A percentile compares a stretch with the other conserved stretches of the same genome.
Conservation (phyloP, 306 rosid species). For the Trichosanthes cucumerina region DNA sequence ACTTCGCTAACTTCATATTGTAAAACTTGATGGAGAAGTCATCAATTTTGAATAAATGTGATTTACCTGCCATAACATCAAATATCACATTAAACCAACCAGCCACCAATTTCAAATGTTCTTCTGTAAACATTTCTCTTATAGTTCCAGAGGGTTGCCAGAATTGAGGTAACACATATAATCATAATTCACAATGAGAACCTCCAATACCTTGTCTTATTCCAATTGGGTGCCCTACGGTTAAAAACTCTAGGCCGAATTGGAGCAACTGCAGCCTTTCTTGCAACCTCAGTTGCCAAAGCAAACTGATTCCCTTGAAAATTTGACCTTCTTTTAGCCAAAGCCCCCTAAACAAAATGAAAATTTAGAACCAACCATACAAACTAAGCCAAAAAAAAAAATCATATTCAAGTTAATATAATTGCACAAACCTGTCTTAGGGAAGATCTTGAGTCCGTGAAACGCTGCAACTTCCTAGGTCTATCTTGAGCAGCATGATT, state of each 20-base stretch:
- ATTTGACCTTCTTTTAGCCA: slow-evolving; percentile 76
- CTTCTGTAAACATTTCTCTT: neutral
- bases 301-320: slow-evolving; percentile 76
- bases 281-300: slow-evolving; percentile 49
- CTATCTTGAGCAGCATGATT: slow-evolving; percentile 51
- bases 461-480: slow-evolving; percentile 35
- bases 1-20: slow-evolving; percentile 19
- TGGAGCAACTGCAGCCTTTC: slow-evolving; percentile 67
- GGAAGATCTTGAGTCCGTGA: slow-evolving; percentile 64
- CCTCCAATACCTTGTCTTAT: slow-evolving; percentile 56
- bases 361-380: neutral
- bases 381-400: neutral
- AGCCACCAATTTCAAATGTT: neutral
- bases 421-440: slow-evolving; percentile 55
- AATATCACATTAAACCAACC: neutral
- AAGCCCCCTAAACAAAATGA: slow-evolving; percentile 41
- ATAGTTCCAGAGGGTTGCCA: neutral
- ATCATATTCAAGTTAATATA: neutral
- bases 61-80: slow-evolving; percentile 56
- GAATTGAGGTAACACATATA: neutral
- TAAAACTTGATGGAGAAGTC: slow-evolving; percentile 35
- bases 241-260: slow-evolving; percentile 34
- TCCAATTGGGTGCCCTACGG: slow-evolving; percentile 52
- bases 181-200: neutral
- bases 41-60: slow-evolving; percentile 34